Evolutionary conservation across 345 rosid genomes (phyloP).

Genomic region (Populus tremula): DNA sequence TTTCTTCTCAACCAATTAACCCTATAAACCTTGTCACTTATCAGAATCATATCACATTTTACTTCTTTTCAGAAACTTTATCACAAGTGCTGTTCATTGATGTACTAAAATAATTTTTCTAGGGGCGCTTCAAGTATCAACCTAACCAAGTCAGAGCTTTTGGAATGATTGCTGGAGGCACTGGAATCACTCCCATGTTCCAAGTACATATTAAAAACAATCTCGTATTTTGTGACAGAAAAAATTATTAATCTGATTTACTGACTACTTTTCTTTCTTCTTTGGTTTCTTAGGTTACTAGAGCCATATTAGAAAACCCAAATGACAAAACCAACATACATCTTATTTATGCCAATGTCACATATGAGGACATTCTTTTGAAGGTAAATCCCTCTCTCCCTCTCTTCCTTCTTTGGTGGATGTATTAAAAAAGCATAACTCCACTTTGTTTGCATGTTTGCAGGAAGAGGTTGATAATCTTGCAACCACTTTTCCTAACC

Average conservation of each 20-base stretch:
- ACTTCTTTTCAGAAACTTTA: neutral
- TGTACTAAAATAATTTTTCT: neutral
- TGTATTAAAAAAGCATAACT: neutral
- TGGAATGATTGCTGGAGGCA: conserved; percentile 36
- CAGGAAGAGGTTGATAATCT: conserved; percentile 30
- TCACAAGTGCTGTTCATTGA: neutral
- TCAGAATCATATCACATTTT: neutral
- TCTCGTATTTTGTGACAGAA: neutral
- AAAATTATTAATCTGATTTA: neutral
- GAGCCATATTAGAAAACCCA: conserved; percentile 32
- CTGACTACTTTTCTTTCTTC: neutral
- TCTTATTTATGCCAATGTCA: conserved; percentile 32
- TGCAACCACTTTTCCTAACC: conserved; percentile 13
- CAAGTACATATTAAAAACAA: conserved; percentile 11
- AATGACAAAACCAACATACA: conserved; percentile 21
- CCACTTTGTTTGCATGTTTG: conserved; percentile 1
- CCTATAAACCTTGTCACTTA: neutral
- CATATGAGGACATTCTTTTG: conserved; percentile 29
- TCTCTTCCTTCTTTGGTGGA: neutral
- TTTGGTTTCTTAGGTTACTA: conserved; percentile 21
- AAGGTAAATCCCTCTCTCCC: conserved; percentile 18
- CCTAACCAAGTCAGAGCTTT: conserved; percentile 31
- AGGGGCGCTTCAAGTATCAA: conserved; percentile 35
- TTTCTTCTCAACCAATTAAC: neutral
- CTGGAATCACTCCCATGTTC: conserved; percentile 37